phyloP scores from a whole-genome alignment of 2,329 filamentous ascomycete genomes.

The Trichocomaceae sp. region DNA sequence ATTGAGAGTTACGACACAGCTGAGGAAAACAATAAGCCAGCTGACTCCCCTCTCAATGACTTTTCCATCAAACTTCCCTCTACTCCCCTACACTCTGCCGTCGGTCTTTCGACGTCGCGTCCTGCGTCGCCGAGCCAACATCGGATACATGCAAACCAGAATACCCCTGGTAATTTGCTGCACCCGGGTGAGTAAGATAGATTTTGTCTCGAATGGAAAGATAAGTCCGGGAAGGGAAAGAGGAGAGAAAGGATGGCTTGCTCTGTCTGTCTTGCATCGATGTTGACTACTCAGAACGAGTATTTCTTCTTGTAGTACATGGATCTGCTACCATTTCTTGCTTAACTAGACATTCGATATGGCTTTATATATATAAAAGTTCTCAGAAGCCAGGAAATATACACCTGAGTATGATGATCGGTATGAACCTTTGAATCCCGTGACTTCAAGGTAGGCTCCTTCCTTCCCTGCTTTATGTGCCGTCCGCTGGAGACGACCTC shows the following conservation, averaged over 20 bases:
- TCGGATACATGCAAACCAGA: conserved; percentile 35
- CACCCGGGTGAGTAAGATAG: conserved; percentile 21
- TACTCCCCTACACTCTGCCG: conserved; percentile 41
- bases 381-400: neutral
- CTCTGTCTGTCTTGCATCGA: neutral
- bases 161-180: conserved; percentile 33
- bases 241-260: neutral
- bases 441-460: neutral
- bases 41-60: conserved; percentile 34
- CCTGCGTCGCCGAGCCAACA: conserved; percentile 46
- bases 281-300: neutral
- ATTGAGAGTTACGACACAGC: conserved; percentile 73
- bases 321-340: neutral
- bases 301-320: neutral
- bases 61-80: conserved; percentile 42
- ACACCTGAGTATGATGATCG: neutral
- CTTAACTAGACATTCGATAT: neutral
- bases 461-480: neutral
- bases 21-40: conserved; percentile 38
- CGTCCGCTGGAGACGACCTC: no score
- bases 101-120: conserved; percentile 47
- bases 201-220: neutral
- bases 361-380: neutral
- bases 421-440: neutral
- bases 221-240: neutral